A percentile compares a stretch with the other conserved stretches of the same genome.
phyloP scores from a whole-genome alignment of 1,284 basidiomycete genomes.

The Athelia sp. region DNA sequence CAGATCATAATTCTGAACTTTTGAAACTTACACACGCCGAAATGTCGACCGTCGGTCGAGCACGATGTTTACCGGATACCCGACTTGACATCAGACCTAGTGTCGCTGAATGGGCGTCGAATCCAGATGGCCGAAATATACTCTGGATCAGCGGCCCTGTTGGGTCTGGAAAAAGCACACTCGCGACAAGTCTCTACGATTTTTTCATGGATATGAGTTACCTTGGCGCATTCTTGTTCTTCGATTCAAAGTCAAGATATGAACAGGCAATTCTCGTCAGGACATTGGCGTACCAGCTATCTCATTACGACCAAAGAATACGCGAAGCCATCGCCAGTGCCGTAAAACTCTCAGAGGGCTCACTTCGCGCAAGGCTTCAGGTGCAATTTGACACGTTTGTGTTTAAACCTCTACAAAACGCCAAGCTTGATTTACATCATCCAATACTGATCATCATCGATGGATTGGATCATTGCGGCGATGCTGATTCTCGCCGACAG shows the following conservation, averaged over 20 bases:
- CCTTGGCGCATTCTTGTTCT: slow-evolving; percentile 18
- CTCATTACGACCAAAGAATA: slow-evolving; percentile 23
- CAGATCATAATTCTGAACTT: too few species aligned
- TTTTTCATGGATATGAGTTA: slow-evolving; percentile 19
- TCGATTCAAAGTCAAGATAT: slow-evolving; percentile 6
- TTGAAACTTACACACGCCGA: too few species aligned
- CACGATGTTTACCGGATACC: slow-evolving; percentile 22
- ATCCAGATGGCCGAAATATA: slow-evolving; percentile 16
- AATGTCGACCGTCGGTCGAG: slow-evolving; percentile 3
- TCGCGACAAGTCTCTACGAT: slow-evolving; percentile 24
- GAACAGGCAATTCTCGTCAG: neutral
- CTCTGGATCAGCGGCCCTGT: slow-evolving; percentile 28
- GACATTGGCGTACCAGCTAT: slow-evolving; percentile 25
- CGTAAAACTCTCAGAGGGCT: slow-evolving; percentile 21
- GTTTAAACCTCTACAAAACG: slow-evolving; percentile 16
- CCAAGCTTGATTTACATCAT: slow-evolving; percentile 14
- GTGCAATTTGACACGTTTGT: slow-evolving; percentile 26
- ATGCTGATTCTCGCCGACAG: slow-evolving; percentile 17
- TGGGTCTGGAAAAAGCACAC: slow-evolving; percentile 26
- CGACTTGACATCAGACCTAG: slow-evolving; percentile 22
- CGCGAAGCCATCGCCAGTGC: slow-evolving; percentile 19
- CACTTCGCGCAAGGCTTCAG: slow-evolving; percentile 22
- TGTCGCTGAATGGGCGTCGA: slow-evolving; percentile 18
- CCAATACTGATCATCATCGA: slow-evolving; percentile 27
- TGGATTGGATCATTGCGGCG: slow-evolving; percentile 26